phyloP scores from a whole-genome alignment of 2,329 filamentous ascomycete genomes.

The Colletotrichum melonis region DNA sequence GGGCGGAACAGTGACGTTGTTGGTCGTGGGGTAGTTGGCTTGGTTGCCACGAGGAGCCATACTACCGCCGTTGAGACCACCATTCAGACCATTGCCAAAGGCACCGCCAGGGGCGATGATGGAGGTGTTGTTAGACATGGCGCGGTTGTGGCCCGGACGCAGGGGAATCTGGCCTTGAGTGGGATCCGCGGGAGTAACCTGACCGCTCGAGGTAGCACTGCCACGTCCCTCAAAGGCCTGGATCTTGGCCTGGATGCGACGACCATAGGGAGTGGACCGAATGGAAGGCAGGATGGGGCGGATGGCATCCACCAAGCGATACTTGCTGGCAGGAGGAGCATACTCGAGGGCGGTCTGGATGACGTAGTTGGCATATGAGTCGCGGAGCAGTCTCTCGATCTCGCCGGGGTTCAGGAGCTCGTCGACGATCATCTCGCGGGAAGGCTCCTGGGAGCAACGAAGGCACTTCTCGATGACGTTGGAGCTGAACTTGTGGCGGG shows the following conservation, averaged over 20 bases:
- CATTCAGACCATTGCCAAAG: conserved; percentile 44
- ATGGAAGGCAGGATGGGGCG: conserved; percentile 87
- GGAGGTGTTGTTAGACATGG: conserved; percentile 52
- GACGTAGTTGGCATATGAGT: conserved; percentile 97
- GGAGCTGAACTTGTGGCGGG: conserved; percentile 98
- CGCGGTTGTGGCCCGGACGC: conserved; percentile 56
- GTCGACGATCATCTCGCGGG: conserved; percentile 84
- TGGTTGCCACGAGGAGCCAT: conserved; percentile 47
- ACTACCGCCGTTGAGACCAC: conserved; percentile 38
- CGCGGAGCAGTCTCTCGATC: conserved; percentile 88
- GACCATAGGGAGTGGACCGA: conserved; percentile 91
- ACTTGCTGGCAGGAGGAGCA: conserved; percentile 78
- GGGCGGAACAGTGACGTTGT: conserved; percentile 45
- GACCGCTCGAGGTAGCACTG: conserved; percentile 57
- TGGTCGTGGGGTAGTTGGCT: conserved; percentile 47
- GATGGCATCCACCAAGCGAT: conserved; percentile 83
- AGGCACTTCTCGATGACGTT: conserved; percentile 98
- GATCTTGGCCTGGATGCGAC: conserved; percentile 93
- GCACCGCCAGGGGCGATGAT: conserved; percentile 46
- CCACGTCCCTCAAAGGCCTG: conserved; percentile 66
- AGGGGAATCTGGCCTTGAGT: conserved; percentile 66
- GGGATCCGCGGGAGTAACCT: conserved; percentile 63
- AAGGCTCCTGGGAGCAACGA: conserved; percentile 80
- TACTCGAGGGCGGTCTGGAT: conserved; percentile 96
- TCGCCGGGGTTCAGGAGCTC: conserved; percentile 82